Conservation (phyloP, 2,329 filamentous ascomycete species). For the Ceratocystis alfenasii region DNA sequence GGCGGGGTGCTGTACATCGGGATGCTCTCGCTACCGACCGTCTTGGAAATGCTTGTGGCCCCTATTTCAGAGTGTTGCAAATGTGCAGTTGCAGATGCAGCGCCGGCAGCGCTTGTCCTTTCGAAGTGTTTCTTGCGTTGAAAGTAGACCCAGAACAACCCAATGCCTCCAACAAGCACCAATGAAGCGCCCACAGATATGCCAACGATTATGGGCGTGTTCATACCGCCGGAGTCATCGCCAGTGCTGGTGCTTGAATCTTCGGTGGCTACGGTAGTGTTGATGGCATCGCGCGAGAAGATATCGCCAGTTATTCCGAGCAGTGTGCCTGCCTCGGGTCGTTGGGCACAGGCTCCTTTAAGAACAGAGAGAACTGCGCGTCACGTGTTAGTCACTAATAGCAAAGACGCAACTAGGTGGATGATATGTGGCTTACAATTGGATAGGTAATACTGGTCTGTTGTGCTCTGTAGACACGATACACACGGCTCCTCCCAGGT, state of each 20-base stretch:
- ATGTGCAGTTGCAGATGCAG: not conserved
- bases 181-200: conserved; percentile 39
- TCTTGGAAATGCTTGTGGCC: not conserved
- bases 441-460: conserved; percentile 34
- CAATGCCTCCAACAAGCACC: conserved; percentile 33
- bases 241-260: conserved; percentile 25
- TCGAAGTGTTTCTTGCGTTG: conserved; percentile 31
- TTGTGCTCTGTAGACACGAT: conserved; percentile 34
- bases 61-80: not conserved
- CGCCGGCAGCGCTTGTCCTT: conserved; percentile 17
- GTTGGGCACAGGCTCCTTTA: conserved; percentile 37
- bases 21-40: not conserved
- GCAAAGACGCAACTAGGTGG: not conserved
- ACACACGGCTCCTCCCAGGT: conserved; percentile 31
- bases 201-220: conserved; percentile 41
- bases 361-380: conserved; percentile 37
- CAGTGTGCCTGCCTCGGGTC: conserved; percentile 30
- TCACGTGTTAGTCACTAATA: conserved; percentile 19
- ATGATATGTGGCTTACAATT: conserved; percentile 35
- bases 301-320: conserved; percentile 35
- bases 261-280: conserved; percentile 29
- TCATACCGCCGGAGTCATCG: conserved; percentile 30
- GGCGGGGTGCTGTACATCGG: not conserved
- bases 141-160: conserved; percentile 39
- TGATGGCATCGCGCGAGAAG: conserved; percentile 32